Base-by-base conservation (phyloP, 345 rosid species). In the Brassica cretica region DNA sequence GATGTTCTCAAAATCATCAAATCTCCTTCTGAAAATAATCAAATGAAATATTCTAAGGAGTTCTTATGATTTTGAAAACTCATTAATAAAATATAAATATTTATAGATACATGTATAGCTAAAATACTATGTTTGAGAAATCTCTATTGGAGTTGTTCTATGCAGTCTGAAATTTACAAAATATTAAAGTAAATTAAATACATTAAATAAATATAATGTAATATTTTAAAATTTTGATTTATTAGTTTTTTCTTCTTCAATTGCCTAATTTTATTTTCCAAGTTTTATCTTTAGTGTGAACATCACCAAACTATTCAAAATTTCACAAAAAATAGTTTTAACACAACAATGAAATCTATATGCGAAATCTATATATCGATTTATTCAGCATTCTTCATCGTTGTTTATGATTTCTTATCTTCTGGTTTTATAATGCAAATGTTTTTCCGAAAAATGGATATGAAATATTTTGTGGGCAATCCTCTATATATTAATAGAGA, bases 251-350 rank as follows among this genome's bases (percentile, higher is more conserved):
- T 53, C 21, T 53, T 53, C 59, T 53, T 15, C 21, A 53, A 15
- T 53, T 51, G 8, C 9, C 15, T 9, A 59, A 59, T 59, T 70
- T 15, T 64, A 3, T 8, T 33, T 63, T 49, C 4, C 35, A 33
- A 49, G 4, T 61, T 58, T 58, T 44, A 62, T 21, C 3, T 51
- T 5, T 76, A 76, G 70, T 70, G 64, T 62, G 25, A 33, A 69
- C 70, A 46, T 69, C 70, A 12, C 64, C 49, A 70, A 33, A 46
- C 15, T 65, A 65, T 70, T 62, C 56, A 49, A 51, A 32, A 16
- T 55, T 35, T 74, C 16, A 5, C 6, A 7, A 49, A 49, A 14
- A 49, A 14, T 12, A 12, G 15, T 49, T 49, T 49, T 4, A 49
- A 14, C 18, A 49, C 55, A 41, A 41, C 14, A 14, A 0, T 41